Evolutionary conservation across 2,329 filamentous ascomycete species (phyloP).

Genomic region (Chrysoporthe cubensis): DNA sequence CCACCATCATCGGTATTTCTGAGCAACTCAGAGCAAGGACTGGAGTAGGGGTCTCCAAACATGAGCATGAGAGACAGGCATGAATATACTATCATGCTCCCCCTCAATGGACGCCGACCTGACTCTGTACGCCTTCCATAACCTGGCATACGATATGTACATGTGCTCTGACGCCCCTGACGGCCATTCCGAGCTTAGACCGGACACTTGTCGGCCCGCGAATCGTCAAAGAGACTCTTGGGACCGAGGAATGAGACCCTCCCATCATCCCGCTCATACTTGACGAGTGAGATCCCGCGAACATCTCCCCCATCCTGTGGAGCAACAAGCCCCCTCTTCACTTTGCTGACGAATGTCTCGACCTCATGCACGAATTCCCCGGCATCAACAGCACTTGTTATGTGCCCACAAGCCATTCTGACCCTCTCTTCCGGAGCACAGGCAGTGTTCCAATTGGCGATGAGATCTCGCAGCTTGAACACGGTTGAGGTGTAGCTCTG

Average conservation of each 20-base stretch:
- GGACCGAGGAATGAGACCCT: conserved; percentile 19
- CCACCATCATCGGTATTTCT: background rate
- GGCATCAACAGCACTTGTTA: conserved; percentile 12
- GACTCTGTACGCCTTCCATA: background rate
- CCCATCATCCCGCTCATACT: conserved; percentile 20
- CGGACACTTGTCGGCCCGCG: background rate
- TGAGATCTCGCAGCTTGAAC: conserved; percentile 24
- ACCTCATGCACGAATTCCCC: conserved; percentile 15
- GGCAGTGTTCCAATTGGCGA: conserved; percentile 26
- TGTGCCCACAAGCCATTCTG: conserved; percentile 21
- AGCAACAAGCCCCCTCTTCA: conserved; percentile 12
- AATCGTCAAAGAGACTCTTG: conserved; percentile 21
- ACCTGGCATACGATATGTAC: background rate
- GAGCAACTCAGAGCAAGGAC: background rate
- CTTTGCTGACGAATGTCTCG: conserved; percentile 14
- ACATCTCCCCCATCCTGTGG: conserved; percentile 11
- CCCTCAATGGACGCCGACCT: background rate
- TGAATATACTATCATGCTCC: background rate
- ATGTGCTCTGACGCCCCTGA: background rate
- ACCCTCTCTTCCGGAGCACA: background rate
- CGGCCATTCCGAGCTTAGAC: background rate
- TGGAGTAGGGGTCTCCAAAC: background rate
- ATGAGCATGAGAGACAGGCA: background rate
- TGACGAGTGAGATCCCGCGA: conserved; percentile 21
- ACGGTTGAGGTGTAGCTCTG: conserved; percentile 28